Conservation (phyloP, 2,329 filamentous ascomycete genomes). For the Pseudohalonectria lignicola region DNA sequence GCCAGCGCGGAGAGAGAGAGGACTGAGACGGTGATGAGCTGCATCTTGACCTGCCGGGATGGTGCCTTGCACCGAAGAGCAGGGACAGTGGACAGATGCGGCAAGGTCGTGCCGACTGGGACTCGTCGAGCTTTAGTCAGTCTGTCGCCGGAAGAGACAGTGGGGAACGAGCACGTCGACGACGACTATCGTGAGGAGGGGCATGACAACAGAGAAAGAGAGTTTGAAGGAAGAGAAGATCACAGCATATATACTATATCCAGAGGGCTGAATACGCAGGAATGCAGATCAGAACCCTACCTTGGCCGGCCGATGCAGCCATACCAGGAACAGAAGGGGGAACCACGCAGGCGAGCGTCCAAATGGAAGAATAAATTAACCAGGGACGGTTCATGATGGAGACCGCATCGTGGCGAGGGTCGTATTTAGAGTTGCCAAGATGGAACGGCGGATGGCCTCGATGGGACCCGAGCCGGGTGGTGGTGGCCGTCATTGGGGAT, state of each 20-base stretch:
- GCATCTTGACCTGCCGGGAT: background rate
- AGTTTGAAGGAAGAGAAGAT: too few relatives aligned
- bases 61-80: background rate
- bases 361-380: background rate
- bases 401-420: background rate
- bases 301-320: background rate
- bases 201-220: too few relatives aligned
- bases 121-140: too few relatives aligned
- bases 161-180: too few relatives aligned
- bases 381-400: background rate
- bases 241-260: background rate
- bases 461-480: too few relatives aligned
- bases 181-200: too few relatives aligned
- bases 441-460: background rate
- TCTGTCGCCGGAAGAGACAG: too few relatives aligned
- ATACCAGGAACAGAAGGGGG: background rate
- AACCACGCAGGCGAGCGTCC: background rate
- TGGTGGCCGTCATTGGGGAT: too few relatives aligned
- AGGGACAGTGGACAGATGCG: too few relatives aligned
- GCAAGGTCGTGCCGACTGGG: too few relatives aligned
- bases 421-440: background rate
- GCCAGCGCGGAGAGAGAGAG: slow-evolving; percentile 11
- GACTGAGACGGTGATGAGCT: slow-evolving; percentile 1
- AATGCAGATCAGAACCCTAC: background rate
- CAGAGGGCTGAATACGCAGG: background rate